Evolutionary conservation across 2,329 filamentous ascomycete genomes (phyloP).

Genomic region (Diaporthe ilicicola): DNA sequence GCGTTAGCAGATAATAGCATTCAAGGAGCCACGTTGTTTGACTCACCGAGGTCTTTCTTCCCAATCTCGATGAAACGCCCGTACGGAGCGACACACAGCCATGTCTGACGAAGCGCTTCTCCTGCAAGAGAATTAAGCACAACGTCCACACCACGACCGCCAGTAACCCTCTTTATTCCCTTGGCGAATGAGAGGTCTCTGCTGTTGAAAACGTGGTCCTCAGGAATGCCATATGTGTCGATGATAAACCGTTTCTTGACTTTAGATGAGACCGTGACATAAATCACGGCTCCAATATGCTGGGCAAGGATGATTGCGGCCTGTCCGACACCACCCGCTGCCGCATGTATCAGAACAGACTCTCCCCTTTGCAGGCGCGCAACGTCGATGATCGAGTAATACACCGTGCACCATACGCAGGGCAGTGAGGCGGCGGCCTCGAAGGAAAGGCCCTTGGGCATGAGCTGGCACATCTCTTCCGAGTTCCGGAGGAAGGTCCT

Average conservation of each 20-base stretch:
- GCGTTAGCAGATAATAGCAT: no score
- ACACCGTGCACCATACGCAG: background rate
- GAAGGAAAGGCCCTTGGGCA: constrained; percentile 11
- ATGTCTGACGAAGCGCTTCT: background rate
- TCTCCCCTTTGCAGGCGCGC: constrained; percentile 25
- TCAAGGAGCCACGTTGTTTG: no score
- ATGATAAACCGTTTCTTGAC: background rate
- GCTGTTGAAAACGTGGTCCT: constrained; percentile 41
- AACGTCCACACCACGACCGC: constrained; percentile 41
- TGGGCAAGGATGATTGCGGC: background rate
- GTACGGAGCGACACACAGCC: constrained; percentile 27
- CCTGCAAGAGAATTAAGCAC: constrained; percentile 25
- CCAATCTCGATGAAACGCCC: constrained; percentile 31
- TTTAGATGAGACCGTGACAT: constrained; percentile 4
- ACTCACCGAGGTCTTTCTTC: no score
- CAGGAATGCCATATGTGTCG: background rate
- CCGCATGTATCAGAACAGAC: constrained; percentile 32
- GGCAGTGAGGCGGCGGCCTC: constrained; percentile 22
- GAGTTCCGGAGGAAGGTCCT: no score
- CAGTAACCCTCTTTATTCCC: constrained; percentile 40
- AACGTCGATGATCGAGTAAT: background rate
- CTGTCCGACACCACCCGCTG: constrained; percentile 9
- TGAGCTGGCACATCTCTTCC: no score
- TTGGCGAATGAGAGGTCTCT: constrained; percentile 40
- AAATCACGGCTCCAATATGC: background rate